Conservation (phyloP, 805 yeast species). For the Barnettozyma salicaria region DNA sequence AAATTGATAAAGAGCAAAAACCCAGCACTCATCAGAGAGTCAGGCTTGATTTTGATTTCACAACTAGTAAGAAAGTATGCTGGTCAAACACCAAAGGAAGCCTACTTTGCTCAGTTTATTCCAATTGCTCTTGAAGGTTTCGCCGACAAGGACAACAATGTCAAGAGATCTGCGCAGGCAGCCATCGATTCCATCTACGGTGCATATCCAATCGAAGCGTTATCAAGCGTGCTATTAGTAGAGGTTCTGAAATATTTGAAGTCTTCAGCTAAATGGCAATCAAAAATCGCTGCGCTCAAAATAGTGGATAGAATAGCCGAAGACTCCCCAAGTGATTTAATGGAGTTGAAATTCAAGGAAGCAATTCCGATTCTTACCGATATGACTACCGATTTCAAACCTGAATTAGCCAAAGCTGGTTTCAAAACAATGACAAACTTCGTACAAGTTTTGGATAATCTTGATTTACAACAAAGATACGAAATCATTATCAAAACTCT, state of each 20-base stretch:
- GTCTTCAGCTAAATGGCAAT: constrained; percentile 90
- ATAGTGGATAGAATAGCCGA: constrained; percentile 67
- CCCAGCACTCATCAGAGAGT: constrained; percentile 69
- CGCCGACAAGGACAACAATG: constrained; percentile 84
- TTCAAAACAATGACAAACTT: constrained; percentile 59
- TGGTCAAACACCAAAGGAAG: constrained; percentile 68
- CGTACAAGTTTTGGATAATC: constrained; percentile 82
- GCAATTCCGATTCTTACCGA: constrained; percentile 84
- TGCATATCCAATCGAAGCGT: constrained; percentile 69
- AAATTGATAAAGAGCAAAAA: constrained; percentile 71
- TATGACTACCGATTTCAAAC: constrained; percentile 91
- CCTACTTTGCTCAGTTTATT: constrained; percentile 60
- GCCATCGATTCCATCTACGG: constrained; percentile 68
- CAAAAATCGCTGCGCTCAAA: constrained; percentile 74
- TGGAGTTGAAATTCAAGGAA: constrained; percentile 73
- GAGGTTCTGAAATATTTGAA: constrained; percentile 56
- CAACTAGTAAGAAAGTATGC: constrained; percentile 56
- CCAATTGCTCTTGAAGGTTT: constrained; percentile 61
- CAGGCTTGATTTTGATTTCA: constrained; percentile 57
- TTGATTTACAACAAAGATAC: constrained; percentile 83
- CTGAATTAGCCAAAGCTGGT: constrained; percentile 88
- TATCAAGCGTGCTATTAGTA: constrained; percentile 63
- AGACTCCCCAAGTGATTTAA: constrained; percentile 77
- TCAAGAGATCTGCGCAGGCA: constrained; percentile 78
- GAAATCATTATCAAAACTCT: constrained; percentile 82